phyloP scores from a whole-genome alignment of 441 rosid genomes.

The Aleurites moluccanus region DNA sequence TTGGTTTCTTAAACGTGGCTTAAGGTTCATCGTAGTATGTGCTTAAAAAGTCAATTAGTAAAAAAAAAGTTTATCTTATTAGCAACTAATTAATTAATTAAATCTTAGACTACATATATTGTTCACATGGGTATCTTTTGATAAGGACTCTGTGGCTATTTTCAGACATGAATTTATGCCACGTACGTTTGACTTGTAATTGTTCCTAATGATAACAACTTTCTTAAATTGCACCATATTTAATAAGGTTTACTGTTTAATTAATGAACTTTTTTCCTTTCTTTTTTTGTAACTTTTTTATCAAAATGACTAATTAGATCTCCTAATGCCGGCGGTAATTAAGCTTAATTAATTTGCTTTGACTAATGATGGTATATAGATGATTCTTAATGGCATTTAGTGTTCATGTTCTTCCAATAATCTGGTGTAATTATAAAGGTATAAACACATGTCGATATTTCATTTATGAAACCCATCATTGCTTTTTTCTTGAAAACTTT shows the following conservation, averaged over 20 bases:
- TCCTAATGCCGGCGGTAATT: neutral
- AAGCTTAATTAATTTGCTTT: neutral
- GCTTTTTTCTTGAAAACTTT: too few species aligned
- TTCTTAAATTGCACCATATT: neutral
- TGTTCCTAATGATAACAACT: neutral
- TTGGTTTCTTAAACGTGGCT: conserved; percentile 16
- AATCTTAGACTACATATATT: neutral
- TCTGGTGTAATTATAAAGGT: too few species aligned
- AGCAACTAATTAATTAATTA: neutral
- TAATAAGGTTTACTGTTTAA: neutral
- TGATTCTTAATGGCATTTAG: neutral
- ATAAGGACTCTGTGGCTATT: neutral
- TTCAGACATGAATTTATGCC: neutral
- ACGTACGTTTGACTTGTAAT: conserved; percentile 11
- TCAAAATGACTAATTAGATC: neutral
- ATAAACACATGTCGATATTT: neutral
- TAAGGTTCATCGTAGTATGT: conserved; percentile 5
- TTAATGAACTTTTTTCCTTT: neutral
- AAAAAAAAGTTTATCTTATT: neutral
- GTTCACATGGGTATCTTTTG: conserved; percentile 13
- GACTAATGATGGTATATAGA: neutral
- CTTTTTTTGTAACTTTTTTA: neutral
- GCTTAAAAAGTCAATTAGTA: conserved; percentile 14
- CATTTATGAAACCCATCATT: neutral
- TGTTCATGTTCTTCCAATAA: neutral